phyloP scores from a whole-genome alignment of 2,329 filamentous ascomycete species.

The Rutstroemia sp. region DNA sequence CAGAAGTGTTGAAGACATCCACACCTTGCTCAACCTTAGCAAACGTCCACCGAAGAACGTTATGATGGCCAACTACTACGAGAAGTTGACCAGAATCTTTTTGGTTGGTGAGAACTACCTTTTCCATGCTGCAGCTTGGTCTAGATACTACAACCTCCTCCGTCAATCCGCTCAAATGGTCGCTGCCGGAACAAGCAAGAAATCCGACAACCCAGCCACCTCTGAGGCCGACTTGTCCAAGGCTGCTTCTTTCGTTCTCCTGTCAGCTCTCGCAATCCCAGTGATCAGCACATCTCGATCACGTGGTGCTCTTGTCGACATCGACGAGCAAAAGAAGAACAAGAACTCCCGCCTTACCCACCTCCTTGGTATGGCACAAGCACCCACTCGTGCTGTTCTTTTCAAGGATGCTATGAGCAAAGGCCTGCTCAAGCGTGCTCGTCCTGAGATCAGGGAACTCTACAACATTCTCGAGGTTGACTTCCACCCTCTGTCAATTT shows the following conservation, averaged over 20 bases:
- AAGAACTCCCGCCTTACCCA: constrained; percentile 98
- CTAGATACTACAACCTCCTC: constrained; percentile 92
- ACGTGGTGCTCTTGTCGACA: constrained; percentile 89
- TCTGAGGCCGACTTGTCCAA: constrained; percentile 87
- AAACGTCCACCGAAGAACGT: constrained; percentile 97
- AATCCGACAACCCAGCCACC: constrained; percentile 88
- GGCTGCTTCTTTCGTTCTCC: constrained; percentile 88
- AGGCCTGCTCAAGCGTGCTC: constrained; percentile 83
- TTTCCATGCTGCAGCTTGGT: constrained; percentile 97
- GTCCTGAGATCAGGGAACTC: constrained; percentile 89
- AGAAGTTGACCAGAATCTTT: constrained; percentile 98
- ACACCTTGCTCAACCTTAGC: constrained; percentile 93
- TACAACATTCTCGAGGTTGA: constrained; percentile 99
- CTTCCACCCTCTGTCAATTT: constrained; percentile 97
- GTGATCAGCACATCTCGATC: constrained; percentile 98
- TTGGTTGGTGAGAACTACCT: constrained; percentile 98
- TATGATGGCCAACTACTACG: constrained; percentile 99
- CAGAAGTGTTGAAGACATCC: constrained; percentile 97
- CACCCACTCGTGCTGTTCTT: constrained; percentile 79
- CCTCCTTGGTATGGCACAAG: constrained; percentile 83
- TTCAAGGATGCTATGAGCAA: constrained; percentile 97
- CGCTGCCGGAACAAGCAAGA: constrained; percentile 77
- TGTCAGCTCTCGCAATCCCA: constrained; percentile 94
- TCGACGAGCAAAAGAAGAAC: constrained; percentile 95
- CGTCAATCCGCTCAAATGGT: constrained; percentile 82